These are phyloP conservation scores for Pichia deserticola DNA, from an alignment of 805 yeast genomes.

Conservation along the genomic window DNA sequence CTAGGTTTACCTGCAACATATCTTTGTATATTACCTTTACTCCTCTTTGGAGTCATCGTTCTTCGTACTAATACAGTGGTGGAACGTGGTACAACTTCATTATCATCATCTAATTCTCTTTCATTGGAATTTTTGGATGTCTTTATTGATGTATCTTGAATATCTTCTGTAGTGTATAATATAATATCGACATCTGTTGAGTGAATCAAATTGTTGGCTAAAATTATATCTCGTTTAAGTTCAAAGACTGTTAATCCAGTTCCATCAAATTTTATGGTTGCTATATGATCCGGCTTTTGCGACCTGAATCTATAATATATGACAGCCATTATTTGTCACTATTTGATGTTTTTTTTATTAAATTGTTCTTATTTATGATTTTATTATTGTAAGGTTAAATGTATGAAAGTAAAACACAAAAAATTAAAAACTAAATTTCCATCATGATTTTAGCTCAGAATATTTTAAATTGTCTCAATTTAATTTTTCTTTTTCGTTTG, in stretches of 20 bases:
- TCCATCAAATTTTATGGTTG: slow-evolving; percentile 85
- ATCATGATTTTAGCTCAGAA: too few relatives aligned
- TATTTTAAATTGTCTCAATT: too few relatives aligned
- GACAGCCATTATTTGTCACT: slow-evolving; percentile 23
- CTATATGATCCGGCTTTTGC: slow-evolving; percentile 56
- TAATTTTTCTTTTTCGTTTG: too few relatives aligned
- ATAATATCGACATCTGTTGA: slow-evolving; percentile 79
- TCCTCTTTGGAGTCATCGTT: slow-evolving; percentile 52
- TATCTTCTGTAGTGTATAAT: slow-evolving; percentile 54
- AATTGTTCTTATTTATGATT: too few relatives aligned
- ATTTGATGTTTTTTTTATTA: neutral
- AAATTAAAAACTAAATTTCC: too few relatives aligned
- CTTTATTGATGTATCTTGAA: neutral
- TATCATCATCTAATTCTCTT: slow-evolving; percentile 74
- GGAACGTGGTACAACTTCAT: slow-evolving; percentile 85
- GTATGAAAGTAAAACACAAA: too few relatives aligned
- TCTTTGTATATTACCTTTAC: slow-evolving; percentile 55
- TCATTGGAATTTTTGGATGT: slow-evolving; percentile 9
- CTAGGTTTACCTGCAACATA: slow-evolving; percentile 69
- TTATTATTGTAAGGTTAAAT: too few relatives aligned
- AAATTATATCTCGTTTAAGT: slow-evolving; percentile 80
- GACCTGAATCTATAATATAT: slow-evolving; percentile 83
- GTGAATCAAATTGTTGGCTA: slow-evolving; percentile 70
- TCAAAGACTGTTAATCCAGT: slow-evolving; percentile 95
- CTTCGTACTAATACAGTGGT: slow-evolving; percentile 75